phyloP scores from a whole-genome alignment of 108 stramenopile genomes.

The Nitzschia palea region DNA sequence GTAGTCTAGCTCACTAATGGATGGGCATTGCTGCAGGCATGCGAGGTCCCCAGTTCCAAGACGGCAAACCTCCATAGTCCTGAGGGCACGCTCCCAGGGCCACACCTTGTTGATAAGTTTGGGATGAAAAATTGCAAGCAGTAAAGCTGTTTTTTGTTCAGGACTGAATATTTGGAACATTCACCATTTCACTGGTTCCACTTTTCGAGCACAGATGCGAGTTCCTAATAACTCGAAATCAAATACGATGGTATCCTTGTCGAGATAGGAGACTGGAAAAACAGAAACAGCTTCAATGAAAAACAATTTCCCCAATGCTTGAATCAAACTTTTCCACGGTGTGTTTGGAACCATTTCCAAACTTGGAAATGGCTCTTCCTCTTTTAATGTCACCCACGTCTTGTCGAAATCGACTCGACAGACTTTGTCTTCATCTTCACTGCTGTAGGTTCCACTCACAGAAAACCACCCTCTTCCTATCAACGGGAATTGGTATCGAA shows the following conservation, averaged over 20 bases:
- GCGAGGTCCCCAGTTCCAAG: too few relatives aligned
- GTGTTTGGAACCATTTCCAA: slow-evolving; percentile 58
- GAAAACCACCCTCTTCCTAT: slow-evolving; percentile 26
- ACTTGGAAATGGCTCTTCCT: slow-evolving; percentile 35
- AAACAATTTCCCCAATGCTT: slow-evolving; percentile 43
- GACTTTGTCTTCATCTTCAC: slow-evolving; percentile 42
- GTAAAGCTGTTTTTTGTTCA: too few relatives aligned
- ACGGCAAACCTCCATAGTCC: too few relatives aligned
- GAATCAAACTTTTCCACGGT: slow-evolving; percentile 45
- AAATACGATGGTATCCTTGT: slow-evolving; percentile 77
- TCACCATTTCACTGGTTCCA: not conserved
- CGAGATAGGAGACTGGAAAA: slow-evolving; percentile 73
- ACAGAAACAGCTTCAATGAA: slow-evolving; percentile 71
- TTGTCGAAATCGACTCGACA: slow-evolving; percentile 78
- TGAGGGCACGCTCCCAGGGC: too few relatives aligned
- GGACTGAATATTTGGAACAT: not conserved
- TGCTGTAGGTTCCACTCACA: slow-evolving; percentile 33
- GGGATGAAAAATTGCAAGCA: too few relatives aligned
- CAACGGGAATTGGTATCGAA: slow-evolving; percentile 54
- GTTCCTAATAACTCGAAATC: slow-evolving; percentile 78
- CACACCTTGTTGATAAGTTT: too few relatives aligned
- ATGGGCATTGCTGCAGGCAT: too few relatives aligned
- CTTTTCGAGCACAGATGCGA: slow-evolving; percentile 72
- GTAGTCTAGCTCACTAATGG: too few relatives aligned
- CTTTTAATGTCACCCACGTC: slow-evolving; percentile 52